Conservation (phyloP, 2,329 filamentous ascomycete species). For the Chaetomiaceae sp. region DNA sequence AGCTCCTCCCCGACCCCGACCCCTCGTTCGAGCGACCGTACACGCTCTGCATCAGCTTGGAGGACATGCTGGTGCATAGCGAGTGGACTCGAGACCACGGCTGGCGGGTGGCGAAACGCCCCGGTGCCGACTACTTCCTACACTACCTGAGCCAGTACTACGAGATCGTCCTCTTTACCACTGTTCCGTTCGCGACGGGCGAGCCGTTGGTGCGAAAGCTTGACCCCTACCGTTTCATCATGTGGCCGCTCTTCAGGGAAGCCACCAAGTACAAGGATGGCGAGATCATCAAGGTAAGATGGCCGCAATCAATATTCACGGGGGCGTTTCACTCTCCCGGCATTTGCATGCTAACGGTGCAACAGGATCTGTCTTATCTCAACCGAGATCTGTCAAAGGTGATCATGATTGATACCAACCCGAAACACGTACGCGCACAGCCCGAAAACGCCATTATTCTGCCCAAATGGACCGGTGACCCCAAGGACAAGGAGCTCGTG, state of each 20-base stretch:
- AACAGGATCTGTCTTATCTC: constrained; percentile 88
- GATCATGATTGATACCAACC: constrained; percentile 86
- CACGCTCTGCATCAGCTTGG: constrained; percentile 85
- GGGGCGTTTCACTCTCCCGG: neutral
- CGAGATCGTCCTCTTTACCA: constrained; percentile 93
- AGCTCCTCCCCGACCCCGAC: constrained; percentile 80
- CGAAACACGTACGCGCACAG: constrained; percentile 76
- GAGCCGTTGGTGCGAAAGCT: constrained; percentile 89
- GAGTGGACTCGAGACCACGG: constrained; percentile 93
- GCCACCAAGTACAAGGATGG: constrained; percentile 97
- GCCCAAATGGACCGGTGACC: constrained; percentile 81
- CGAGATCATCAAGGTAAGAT: constrained; percentile 82
- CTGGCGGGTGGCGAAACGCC: constrained; percentile 91
- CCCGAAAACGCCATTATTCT: constrained; percentile 96
- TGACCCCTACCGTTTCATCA: constrained; percentile 90
- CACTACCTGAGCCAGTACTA: constrained; percentile 97
- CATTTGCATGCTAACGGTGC: neutral
- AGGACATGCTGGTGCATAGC: constrained; percentile 90
- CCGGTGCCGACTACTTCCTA: constrained; percentile 94
- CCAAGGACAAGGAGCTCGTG: constrained; percentile 80
- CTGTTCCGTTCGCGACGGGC: constrained; percentile 74
- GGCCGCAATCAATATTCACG: neutral
- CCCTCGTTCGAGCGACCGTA: constrained; percentile 80
- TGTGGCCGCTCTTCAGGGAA: constrained; percentile 92
- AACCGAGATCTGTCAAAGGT: constrained; percentile 95